Evolutionary conservation across 129 eudicot genomes (phyloP), one percentile per base, ranked within the genome.

Genomic region (Tanacetum coccineum): DNA sequence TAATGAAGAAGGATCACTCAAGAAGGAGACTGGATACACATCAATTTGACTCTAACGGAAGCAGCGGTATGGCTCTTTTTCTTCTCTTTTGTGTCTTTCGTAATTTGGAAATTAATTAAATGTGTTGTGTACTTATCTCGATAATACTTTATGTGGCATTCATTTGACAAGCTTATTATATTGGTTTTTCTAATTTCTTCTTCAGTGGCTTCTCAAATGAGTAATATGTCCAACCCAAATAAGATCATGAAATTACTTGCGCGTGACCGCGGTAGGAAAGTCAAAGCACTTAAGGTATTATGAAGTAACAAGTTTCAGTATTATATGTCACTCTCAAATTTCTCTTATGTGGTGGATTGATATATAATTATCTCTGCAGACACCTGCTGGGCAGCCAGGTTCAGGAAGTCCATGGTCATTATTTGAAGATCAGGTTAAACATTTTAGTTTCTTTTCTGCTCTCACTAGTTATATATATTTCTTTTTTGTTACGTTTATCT

Each of bases 151-250:
- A 22, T 21, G 4, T 13, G 13, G 9, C 22, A 12, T 50, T 47
- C 42, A 53, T 53, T 82, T 73, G 92, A 85, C 58, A 90, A 66
- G 68, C 56, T 75, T 53, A 62, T 63, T 64, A 79, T 82, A 25
- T 72, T 77, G 82, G 79, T 71, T 74, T 84, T 87, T 59, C 80
- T 81, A 66, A 75, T 74, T 57, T 69, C 68, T 68, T 84, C 89
- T 74, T 85, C 95, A 65, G 98, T 72, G 72, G 95, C 91, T 75
- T 88, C 98, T 82, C 96, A 84, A 61, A 92, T 88, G 88, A 93
- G 96, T 79, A 93, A 93, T 59, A 91, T 91, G 90, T 81, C 96
- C 81, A 85, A 85, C 75, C 95, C 85, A 64, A 88, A 79, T 74
- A 87, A 83, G 79, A 60, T 92, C 65, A 84, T 89, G 67, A 93